A percentile compares a stretch with the other conserved stretches of the same genome.
Evolutionary conservation across 2,329 filamentous ascomycete genomes (phyloP).

Genomic region (Drechslerella coelobrocha): DNA sequence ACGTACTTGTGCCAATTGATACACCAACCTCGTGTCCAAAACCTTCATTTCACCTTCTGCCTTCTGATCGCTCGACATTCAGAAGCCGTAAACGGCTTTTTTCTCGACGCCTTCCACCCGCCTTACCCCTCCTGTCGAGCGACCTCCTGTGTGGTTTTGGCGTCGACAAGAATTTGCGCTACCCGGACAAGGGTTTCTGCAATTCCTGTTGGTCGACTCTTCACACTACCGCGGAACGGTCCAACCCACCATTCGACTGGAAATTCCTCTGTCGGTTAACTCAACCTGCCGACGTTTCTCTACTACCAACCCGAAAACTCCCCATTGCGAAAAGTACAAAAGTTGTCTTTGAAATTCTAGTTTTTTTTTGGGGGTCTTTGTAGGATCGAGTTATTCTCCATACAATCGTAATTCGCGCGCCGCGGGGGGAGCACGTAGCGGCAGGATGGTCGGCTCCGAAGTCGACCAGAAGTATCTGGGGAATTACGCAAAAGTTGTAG

Average conservation of each 20-base stretch:
- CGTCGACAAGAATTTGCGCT: constrained; percentile 45
- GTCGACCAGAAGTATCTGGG: constrained; percentile 97
- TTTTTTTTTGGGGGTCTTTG: constrained; percentile 16
- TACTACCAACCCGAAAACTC: constrained; percentile 1
- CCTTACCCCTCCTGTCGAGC: constrained; percentile 6
- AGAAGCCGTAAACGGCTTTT: constrained; percentile 21
- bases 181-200: constrained; percentile 47
- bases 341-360: constrained; percentile 1
- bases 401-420: constrained; percentile 26
- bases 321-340: constrained; percentile 24
- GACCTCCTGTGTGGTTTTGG: constrained; percentile 27
- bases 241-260: constrained; percentile 45
- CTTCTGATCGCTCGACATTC: constrained; percentile 19
- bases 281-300: constrained; percentile 17
- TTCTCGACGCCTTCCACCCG: constrained; percentile 27
- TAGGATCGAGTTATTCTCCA: constrained; percentile 17
- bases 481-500: constrained; percentile 80
- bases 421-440: constrained; percentile 37
- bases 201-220: constrained; percentile 44
- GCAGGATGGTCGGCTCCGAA: constrained; percentile 87
- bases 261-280: constrained; percentile 43
- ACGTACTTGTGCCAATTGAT: constrained; percentile 33
- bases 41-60: constrained; percentile 24
- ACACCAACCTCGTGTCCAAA: constrained; percentile 37
- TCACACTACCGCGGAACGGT: constrained; percentile 45